These are phyloP conservation scores for Fusarium udum DNA, from an alignment of 2,329 filamentous ascomycete species.

Conservation along the genomic window DNA sequence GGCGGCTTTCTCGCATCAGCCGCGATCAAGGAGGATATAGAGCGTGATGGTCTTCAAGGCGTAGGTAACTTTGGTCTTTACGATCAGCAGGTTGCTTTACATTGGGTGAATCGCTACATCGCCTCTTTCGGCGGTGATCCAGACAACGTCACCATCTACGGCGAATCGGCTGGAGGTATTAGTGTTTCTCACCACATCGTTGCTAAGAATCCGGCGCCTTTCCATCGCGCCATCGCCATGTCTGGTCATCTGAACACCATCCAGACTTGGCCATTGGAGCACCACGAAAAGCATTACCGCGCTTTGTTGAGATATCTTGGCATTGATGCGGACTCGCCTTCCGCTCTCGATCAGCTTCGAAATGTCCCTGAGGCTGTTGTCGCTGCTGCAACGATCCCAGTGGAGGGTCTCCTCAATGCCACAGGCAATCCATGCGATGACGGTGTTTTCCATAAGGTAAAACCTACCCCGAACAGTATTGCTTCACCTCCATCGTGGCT, in stretches of 20 bases:
- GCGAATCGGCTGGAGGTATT: conserved; percentile 5
- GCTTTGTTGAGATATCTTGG: conserved; percentile 13
- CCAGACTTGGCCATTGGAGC: neutral
- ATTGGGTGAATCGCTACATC: conserved; percentile 2
- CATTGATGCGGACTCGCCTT: conserved; percentile 16
- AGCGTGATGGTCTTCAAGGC: neutral
- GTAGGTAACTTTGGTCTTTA: neutral
- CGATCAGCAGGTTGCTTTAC: neutral
- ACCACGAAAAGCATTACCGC: neutral
- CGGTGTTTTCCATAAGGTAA: neutral
- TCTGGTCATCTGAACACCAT: neutral
- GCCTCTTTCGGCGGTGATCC: neutral
- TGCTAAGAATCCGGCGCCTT: neutral
- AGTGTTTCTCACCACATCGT: neutral
- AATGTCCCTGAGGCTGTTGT: neutral
- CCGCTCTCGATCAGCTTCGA: conserved; percentile 16
- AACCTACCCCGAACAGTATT: neutral
- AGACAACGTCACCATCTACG: neutral
- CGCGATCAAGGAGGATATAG: neutral
- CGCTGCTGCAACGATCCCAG: conserved; percentile 10
- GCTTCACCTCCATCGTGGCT: conserved; percentile 14
- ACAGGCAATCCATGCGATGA: conserved; percentile 29
- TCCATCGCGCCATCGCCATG: conserved; percentile 6
- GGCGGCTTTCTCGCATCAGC: neutral
- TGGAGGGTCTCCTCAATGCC: conserved; percentile 13